Evolutionary conservation across 495 filamentous ascomycete species (phyloP).

Genomic region (Penicillium pulvis): DNA sequence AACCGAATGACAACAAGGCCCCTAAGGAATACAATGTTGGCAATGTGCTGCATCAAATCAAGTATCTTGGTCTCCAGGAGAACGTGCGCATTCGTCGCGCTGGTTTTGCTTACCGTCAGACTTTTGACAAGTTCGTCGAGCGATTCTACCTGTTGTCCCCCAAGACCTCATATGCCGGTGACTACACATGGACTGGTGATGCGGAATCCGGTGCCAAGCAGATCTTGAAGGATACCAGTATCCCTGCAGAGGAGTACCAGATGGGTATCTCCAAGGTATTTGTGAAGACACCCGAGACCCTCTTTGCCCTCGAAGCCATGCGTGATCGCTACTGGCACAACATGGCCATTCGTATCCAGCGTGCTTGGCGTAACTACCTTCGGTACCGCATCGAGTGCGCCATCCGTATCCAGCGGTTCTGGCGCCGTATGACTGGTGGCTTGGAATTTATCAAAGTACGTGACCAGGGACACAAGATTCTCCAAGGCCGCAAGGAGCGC

Average conservation of each 20-base stretch:
- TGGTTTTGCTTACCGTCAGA: constrained; percentile 96
- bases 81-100: constrained; percentile 97
- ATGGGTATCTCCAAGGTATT: constrained; percentile 97
- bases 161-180: constrained; percentile 91
- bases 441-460: constrained; percentile 84
- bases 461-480: constrained; percentile 84
- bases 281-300: constrained; percentile 96
- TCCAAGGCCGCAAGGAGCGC: constrained; percentile 86
- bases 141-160: constrained; percentile 95
- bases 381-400: constrained; percentile 91
- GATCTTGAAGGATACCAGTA: constrained; percentile 94
- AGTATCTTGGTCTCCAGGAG: constrained; percentile 97
- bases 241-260: constrained; percentile 93
- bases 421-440: constrained; percentile 87
- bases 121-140: constrained; percentile 97
- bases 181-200: constrained; percentile 94
- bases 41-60: constrained; percentile 98
- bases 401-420: constrained; percentile 90
- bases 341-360: constrained; percentile 97
- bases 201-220: constrained; percentile 84
- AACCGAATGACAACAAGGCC: constrained; percentile 98
- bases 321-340: constrained; percentile 98
- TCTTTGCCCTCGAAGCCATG: constrained; percentile 98
- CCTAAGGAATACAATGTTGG: constrained; percentile 85
- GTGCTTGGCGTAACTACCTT: constrained; percentile 95